These are phyloP conservation scores for Ustilago esculenta DNA, from an alignment of 1,284 basidiomycete genomes.

Conservation along the genomic window DNA sequence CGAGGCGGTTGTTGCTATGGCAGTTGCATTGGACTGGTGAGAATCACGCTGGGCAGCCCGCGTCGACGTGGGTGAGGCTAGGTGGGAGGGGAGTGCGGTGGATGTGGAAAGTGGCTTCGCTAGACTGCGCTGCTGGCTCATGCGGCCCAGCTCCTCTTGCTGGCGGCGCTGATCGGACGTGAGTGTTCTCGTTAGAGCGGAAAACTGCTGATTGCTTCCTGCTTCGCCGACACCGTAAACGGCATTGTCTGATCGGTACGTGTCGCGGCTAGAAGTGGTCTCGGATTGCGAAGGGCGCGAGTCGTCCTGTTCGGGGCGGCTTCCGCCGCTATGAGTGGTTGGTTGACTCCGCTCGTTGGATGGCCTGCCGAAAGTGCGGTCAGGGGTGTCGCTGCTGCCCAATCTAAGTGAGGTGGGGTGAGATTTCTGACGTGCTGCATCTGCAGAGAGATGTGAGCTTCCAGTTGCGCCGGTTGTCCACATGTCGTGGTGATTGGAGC, in stretches of 20 bases:
- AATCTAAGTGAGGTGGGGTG: conserved; percentile 1
- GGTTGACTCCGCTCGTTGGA: conserved; percentile 11
- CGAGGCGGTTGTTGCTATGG: conserved; percentile 10
- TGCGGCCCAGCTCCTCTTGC: conserved; percentile 21
- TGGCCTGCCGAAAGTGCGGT: conserved; percentile 21
- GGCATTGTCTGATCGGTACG: conserved; percentile 10
- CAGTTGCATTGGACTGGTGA: conserved; percentile 21
- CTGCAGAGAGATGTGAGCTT: neutral
- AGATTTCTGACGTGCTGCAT: neutral
- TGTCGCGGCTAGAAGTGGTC: conserved; percentile 24
- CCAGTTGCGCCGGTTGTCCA: conserved; percentile 3
- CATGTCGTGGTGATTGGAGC: conserved; percentile 7
- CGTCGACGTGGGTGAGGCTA: neutral
- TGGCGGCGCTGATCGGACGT: conserved; percentile 12
- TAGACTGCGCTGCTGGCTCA: conserved; percentile 19
- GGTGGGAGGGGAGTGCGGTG: neutral
- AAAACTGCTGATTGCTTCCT: conserved; percentile 18
- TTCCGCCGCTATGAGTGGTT: conserved; percentile 4
- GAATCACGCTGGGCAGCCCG: conserved; percentile 15
- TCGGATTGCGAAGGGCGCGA: conserved; percentile 23
- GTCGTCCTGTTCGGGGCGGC: conserved; percentile 1
- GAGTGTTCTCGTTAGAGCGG: conserved; percentile 9
- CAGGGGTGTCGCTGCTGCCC: conserved; percentile 10
- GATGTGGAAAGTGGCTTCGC: conserved; percentile 2
- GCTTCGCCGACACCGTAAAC: conserved; percentile 33